Evolutionary conservation across 371 early-diverging fungal genomes (phyloP).

Genomic region (Mucor circinelloides): DNA sequence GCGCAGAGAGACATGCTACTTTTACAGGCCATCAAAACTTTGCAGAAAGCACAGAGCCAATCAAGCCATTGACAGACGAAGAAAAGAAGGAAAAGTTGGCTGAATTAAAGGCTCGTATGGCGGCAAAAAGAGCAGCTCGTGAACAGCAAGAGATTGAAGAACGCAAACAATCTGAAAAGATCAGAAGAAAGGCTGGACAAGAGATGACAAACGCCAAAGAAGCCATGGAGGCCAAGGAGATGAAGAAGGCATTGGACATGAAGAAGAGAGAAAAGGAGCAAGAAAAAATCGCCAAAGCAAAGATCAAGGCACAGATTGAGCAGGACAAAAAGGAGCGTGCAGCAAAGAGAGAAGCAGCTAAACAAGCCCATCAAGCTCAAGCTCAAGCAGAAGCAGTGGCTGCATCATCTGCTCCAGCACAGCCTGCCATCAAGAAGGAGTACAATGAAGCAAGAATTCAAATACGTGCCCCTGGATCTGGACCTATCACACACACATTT

Average conservation of each 20-base stretch:
- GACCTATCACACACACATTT: slow-evolving; percentile 74
- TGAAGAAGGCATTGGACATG: slow-evolving; percentile 70
- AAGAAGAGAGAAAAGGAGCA: slow-evolving; percentile 82
- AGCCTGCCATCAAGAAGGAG: slow-evolving; percentile 48
- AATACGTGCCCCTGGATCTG: slow-evolving; percentile 56
- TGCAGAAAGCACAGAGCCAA: slow-evolving; percentile 79
- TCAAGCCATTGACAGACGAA: slow-evolving; percentile 86
- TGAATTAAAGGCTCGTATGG: slow-evolving; percentile 75
- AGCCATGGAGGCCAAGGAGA: slow-evolving; percentile 71
- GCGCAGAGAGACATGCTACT: slow-evolving; percentile 84
- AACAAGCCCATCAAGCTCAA: slow-evolving; percentile 19
- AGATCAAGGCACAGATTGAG: slow-evolving; percentile 87
- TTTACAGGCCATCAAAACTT: slow-evolving; percentile 86
- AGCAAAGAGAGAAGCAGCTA: slow-evolving; percentile 46
- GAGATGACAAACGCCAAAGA: slow-evolving; percentile 78
- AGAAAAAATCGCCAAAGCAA: slow-evolving; percentile 73
- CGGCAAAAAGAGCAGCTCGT: slow-evolving; percentile 69
- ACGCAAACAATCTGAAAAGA: slow-evolving; percentile 69
- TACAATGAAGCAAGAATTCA: slow-evolving; percentile 76
- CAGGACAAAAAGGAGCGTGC: slow-evolving; percentile 79
- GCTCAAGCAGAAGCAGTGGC: slow-evolving; percentile 21
- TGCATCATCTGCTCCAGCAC: slow-evolving; percentile 21
- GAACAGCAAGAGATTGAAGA: slow-evolving; percentile 71
- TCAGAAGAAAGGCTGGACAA: slow-evolving; percentile 82
- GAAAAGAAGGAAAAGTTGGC: slow-evolving; percentile 80